Base-by-base conservation (phyloP, 306 rosid genomes). In the Mimosa bimucronata region DNA sequence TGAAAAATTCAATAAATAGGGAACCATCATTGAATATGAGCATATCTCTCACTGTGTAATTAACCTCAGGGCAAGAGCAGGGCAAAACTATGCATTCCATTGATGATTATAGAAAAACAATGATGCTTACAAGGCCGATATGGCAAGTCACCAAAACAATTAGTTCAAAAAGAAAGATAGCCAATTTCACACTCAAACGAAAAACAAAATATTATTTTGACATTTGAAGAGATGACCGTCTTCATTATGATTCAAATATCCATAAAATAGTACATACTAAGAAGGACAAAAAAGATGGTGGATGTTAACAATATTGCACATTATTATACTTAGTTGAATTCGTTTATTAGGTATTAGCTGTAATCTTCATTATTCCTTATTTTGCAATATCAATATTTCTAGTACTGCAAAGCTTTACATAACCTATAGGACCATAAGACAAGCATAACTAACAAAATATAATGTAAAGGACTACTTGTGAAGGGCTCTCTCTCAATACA, bases 201-300 rank as follows among this genome's bases (percentile, higher is more conserved):
- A 52, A n/a, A 5, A 74, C 7, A 4, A 38, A 40, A 40, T 40
- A 6, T 40, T 8, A 53, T 19, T 58, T 29, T 30, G 62, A 72
- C 44, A 73, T 50, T n/a, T 50, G 46, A n/a, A 34, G 46, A 66
- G 69, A 46, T 65, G 12, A n/a, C n/a, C 8, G 80, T 73, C 66
- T 58, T 58, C 31, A 26, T 58, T 58, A 58, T 12, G 15, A 58
- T 23, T 58, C 21, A 74, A 71, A 81, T 60, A 26, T 71, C 50
- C 66, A 71, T 34, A 34, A 55, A 52, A 75, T 29, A 31, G 29
- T 21, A 69, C 62, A 28, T 55, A 66, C 6, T 18, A 9, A 66
- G 71, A 37, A 55, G 41, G 66, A 25, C 15, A 75, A 31, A 34
- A 31, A 73, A 21, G 80, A 67, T 58, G 74, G 14, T 9, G 7